These are phyloP conservation scores for Podosphaera aphanis DNA, from an alignment of 2,329 filamentous ascomycete genomes.

Conservation along the genomic window DNA sequence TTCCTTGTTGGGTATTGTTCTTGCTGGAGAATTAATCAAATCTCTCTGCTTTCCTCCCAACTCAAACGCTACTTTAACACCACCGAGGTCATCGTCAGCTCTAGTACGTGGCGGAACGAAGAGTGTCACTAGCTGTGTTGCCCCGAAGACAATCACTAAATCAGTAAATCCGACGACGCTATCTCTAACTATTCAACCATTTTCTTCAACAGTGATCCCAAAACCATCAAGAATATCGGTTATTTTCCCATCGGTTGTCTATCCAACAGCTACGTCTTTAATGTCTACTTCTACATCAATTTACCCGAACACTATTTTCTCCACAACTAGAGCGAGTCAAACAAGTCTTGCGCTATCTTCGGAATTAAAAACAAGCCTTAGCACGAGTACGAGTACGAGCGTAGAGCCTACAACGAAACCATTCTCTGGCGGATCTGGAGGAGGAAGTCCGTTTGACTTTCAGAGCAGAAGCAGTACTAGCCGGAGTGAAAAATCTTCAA, in stretches of 20 bases:
- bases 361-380: neutral
- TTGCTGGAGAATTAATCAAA: constrained; percentile 11
- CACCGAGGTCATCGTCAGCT: neutral
- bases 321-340: constrained; percentile 6
- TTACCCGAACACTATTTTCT: constrained; percentile 6
- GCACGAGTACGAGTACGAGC: neutral
- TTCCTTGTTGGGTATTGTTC: constrained; percentile 14
- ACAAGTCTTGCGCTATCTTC: constrained; percentile 4
- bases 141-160: constrained; percentile 3
- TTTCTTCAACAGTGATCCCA: neutral
- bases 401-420: constrained; percentile 1
- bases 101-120: constrained; percentile 1
- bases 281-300: neutral
- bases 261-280: neutral
- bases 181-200: neutral
- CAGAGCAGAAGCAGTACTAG: constrained; percentile 3
- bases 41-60: constrained; percentile 10
- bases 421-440: constrained; percentile 5
- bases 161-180: neutral
- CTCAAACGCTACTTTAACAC: neutral
- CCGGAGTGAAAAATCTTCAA: neutral
- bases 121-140: constrained; percentile 2
- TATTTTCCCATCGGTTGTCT: neutral
- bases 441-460: constrained; percentile 12
- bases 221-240: neutral